Percentiles rank a stretch among this genome's conserved stretches.
phyloP scores from a whole-genome alignment of 352 stramenopile species.

The Globisporangium parvum region DNA sequence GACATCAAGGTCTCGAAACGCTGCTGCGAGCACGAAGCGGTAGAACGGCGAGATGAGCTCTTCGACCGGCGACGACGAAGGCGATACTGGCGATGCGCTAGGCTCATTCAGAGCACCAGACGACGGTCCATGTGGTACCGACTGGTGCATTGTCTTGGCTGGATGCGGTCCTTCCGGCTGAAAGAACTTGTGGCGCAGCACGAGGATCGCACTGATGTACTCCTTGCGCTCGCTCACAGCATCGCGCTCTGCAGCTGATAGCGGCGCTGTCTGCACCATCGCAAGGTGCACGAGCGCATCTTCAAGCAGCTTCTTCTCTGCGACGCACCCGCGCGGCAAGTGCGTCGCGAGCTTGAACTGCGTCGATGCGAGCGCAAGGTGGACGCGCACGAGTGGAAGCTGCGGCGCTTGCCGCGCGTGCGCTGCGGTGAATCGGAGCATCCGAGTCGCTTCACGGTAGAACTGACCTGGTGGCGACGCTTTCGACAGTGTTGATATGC shows the following conservation, averaged over 20 bases:
- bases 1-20: conserved; percentile 42
- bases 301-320: conserved; percentile 46
- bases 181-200: conserved; percentile 54
- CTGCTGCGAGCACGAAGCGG: conserved; percentile 48
- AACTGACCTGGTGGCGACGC: conserved; percentile 35
- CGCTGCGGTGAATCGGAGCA: conserved; percentile 34
- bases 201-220: conserved; percentile 43
- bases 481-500: conserved; percentile 26
- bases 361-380: conserved; percentile 28
- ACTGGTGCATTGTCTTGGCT: conserved; percentile 1
- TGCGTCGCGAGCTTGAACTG: conserved; percentile 62
- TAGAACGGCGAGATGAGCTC: conserved; percentile 55
- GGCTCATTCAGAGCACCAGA: not conserved
- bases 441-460: conserved; percentile 53
- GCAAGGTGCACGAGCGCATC: conserved; percentile 30
- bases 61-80: conserved; percentile 5
- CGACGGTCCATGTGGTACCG: not conserved
- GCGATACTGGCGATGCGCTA: conserved; percentile 1
- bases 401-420: conserved; percentile 6
- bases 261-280: not conserved
- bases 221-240: conserved; percentile 13
- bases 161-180: conserved; percentile 21
- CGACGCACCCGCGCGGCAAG: conserved; percentile 38
- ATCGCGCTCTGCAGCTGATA: not conserved
- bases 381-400: conserved; percentile 19